phyloP scores from a whole-genome alignment of 2,329 filamentous ascomycete species.

The Amauroascus niger region DNA sequence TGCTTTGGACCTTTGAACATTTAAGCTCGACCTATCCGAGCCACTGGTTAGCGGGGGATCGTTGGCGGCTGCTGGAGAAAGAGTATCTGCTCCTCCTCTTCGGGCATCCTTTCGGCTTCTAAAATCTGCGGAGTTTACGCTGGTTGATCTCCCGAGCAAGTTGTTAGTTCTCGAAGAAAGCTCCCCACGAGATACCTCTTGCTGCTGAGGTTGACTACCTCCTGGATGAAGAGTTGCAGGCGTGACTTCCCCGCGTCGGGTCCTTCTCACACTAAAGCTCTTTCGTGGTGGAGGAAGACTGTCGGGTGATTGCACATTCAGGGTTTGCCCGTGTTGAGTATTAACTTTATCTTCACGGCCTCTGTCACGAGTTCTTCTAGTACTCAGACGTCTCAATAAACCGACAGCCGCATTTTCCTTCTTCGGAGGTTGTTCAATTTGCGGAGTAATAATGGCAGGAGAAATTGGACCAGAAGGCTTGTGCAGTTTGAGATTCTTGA shows the following conservation, averaged over 20 bases:
- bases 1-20: conserved; percentile 32
- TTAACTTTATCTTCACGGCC: conserved; percentile 43
- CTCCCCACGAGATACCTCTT: conserved; percentile 66
- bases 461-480: conserved; percentile 40
- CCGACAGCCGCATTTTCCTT: conserved; percentile 83
- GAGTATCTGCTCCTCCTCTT: conserved; percentile 45
- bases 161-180: conserved; percentile 53
- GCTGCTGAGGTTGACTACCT: conserved; percentile 58
- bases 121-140: conserved; percentile 80
- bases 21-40: conserved; percentile 61
- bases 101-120: conserved; percentile 52
- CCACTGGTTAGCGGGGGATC: conserved; percentile 67
- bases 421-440: conserved; percentile 53
- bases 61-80: conserved; percentile 44
- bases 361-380: conserved; percentile 59
- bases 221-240: conserved; percentile 50
- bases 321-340: conserved; percentile 60
- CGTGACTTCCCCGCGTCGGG: conserved; percentile 45
- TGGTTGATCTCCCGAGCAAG: conserved; percentile 74
- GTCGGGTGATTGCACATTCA: conserved; percentile 69
- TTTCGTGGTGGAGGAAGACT: conserved; percentile 63
- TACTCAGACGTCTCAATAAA: conserved; percentile 81
- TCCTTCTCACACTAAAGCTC: conserved; percentile 73
- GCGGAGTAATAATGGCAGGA: conserved; percentile 46
- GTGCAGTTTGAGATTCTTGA: conserved; percentile 55